Evolutionary conservation across 768 basidiomycete genomes (phyloP).

Genomic region (Suillus brevipes): DNA sequence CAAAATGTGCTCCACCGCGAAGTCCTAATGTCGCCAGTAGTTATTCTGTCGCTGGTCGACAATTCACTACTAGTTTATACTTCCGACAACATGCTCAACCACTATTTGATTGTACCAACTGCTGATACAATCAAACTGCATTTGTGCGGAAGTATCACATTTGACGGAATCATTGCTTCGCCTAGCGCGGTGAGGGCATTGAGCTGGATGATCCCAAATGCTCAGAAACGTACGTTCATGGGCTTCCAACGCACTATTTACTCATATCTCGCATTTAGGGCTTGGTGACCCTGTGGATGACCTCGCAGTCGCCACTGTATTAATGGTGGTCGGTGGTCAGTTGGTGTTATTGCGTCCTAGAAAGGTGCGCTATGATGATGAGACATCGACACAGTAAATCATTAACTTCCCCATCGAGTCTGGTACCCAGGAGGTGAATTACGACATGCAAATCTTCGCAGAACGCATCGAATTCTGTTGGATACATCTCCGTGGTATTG

Average conservation of each 20-base stretch:
- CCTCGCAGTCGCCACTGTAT: constrained; percentile 88
- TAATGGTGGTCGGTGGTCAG: constrained; percentile 94
- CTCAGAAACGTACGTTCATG: constrained; percentile 79
- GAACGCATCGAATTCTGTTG: constrained; percentile 98
- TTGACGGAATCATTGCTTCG: constrained; percentile 82
- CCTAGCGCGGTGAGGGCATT: constrained; percentile 85
- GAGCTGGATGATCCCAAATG: constrained; percentile 95
- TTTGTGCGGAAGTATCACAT: constrained; percentile 92
- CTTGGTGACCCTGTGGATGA: constrained; percentile 94
- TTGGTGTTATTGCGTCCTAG: constrained; percentile 86
- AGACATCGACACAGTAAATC: neutral
- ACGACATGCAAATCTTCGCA: constrained; percentile 96
- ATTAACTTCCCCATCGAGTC: constrained; percentile 48
- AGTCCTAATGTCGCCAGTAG: constrained; percentile 69
- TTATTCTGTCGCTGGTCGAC: constrained; percentile 90
- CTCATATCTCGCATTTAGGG: constrained; percentile 47
- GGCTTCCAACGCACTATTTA: constrained; percentile 8
- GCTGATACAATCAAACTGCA: constrained; percentile 81
- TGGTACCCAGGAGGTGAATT: constrained; percentile 85
- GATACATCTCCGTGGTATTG: constrained; percentile 95
- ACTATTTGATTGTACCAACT: constrained; percentile 88
- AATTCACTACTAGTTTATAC: constrained; percentile 95
- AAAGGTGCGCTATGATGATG: constrained; percentile 51
- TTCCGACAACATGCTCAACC: constrained; percentile 88
- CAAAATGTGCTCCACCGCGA: constrained; percentile 85